These are phyloP conservation scores for Omphalea diandra DNA, from an alignment of 441 rosid species.

Conservation along the genomic window DNA sequence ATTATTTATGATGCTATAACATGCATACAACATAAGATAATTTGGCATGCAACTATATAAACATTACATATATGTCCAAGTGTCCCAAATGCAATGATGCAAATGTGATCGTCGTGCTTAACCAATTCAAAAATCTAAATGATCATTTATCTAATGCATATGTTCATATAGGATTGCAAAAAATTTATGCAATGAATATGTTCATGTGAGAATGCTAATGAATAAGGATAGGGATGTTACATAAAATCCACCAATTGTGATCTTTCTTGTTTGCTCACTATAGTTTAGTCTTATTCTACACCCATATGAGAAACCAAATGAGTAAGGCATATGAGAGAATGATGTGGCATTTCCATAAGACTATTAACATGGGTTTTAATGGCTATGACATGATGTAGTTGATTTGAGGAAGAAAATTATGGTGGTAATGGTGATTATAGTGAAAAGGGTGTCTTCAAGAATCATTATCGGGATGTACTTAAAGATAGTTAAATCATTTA, in stretches of 20 bases:
- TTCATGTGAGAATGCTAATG: too few relatives aligned
- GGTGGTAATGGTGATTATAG: slow-evolving; percentile 2
- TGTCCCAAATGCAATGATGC: too few relatives aligned
- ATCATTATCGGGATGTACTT: slow-evolving; percentile 25
- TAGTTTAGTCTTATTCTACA: slow-evolving; percentile 50
- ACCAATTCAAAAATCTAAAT: too few relatives aligned
- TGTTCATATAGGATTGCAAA: too few relatives aligned
- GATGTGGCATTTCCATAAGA: slow-evolving; percentile 32
- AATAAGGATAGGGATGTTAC: too few relatives aligned
- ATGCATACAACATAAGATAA: too few relatives aligned
- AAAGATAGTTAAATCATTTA: slow-evolving; percentile 18
- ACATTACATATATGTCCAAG: too few relatives aligned
- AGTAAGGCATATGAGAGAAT: slow-evolving; percentile 48
- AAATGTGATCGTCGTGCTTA: too few relatives aligned
- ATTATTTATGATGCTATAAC: too few relatives aligned
- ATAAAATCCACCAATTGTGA: slow-evolving; percentile 45
- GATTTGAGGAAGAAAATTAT: slow-evolving; percentile 12
- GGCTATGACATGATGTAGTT: slow-evolving; percentile 22
- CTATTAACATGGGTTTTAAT: neutral
- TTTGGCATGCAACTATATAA: too few relatives aligned
- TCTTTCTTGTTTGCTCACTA: neutral
- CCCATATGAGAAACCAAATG: slow-evolving; percentile 58
- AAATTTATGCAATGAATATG: too few relatives aligned
- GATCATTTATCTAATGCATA: too few relatives aligned
- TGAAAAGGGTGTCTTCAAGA: slow-evolving; percentile 19